Evolutionary conservation across 2,329 filamentous ascomycete species (phyloP).

Genomic region (Botrytis medusae): DNA sequence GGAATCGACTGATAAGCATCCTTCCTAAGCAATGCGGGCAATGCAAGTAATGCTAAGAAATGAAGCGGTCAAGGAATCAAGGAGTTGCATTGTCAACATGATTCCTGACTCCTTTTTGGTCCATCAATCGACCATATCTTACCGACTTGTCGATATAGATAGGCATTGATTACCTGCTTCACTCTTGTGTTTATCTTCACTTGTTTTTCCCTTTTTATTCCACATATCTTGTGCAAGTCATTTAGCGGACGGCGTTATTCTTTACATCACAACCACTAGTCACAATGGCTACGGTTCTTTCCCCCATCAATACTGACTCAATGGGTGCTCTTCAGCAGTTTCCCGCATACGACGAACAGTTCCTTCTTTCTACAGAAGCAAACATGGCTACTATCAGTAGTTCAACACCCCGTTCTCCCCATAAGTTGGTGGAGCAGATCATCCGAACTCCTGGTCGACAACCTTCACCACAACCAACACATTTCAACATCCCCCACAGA

Average conservation of each 20-base stretch:
- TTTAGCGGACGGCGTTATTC: neutral
- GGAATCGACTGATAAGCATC: slow-evolving; percentile 21
- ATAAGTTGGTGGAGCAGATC: slow-evolving; percentile 35
- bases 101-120: neutral
- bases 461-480: slow-evolving; percentile 85
- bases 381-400: slow-evolving; percentile 31
- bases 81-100: slow-evolving; percentile 11
- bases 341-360: slow-evolving; percentile 25
- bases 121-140: neutral
- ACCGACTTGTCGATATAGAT: slow-evolving; percentile 12
- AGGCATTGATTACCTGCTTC: neutral
- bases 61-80: slow-evolving; percentile 22
- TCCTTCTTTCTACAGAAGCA: slow-evolving; percentile 20
- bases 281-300: slow-evolving; percentile 20
- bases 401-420: slow-evolving; percentile 22
- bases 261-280: slow-evolving; percentile 7
- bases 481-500: slow-evolving; percentile 69
- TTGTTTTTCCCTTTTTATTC: neutral
- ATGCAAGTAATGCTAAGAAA: slow-evolving; percentile 13
- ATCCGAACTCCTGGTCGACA: slow-evolving; percentile 35
- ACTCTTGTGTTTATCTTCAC: neutral
- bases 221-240: neutral
- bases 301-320: slow-evolving; percentile 22
- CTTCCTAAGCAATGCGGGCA: slow-evolving; percentile 6
- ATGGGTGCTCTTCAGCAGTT: slow-evolving; percentile 20